These are phyloP conservation scores for Lactuca saligna DNA, from an alignment of 129 eudicot genomes.

Conservation along the genomic window DNA sequence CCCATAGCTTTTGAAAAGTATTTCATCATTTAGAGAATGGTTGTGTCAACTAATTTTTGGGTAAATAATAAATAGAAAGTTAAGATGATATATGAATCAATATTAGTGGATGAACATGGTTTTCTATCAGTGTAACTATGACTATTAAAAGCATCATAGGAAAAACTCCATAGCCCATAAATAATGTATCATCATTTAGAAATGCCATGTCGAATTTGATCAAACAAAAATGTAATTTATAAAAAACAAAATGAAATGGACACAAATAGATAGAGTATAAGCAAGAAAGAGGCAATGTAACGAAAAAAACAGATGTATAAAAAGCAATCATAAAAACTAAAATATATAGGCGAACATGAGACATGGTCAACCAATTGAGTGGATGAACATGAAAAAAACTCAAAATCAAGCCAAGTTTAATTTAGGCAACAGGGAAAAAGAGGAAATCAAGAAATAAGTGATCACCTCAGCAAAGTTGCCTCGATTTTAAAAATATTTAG, in stretches of 20 bases:
- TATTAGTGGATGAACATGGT: constrained; percentile 10
- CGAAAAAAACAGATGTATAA: no score
- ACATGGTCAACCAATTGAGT: constrained; percentile 16
- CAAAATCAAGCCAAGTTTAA: constrained; percentile 15
- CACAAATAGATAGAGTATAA: no score
- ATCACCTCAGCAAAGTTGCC: constrained; percentile 30
- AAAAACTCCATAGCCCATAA: constrained; percentile 44
- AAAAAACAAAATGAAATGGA: neutral
- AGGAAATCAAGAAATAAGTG: constrained; percentile 32
- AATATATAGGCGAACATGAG: constrained; percentile 18
- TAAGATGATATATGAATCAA: no score
- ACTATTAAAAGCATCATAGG: constrained; percentile 52
- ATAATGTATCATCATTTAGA: constrained; percentile 50
- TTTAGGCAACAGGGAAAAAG: constrained; percentile 48
- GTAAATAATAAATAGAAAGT: neutral
- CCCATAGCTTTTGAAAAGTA: constrained; percentile 44
- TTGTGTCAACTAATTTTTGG: neutral
- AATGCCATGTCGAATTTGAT: neutral
- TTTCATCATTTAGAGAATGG: constrained; percentile 37
- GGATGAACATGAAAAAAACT: constrained; percentile 4
- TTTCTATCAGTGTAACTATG: constrained; percentile 69
- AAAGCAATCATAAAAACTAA: neutral
- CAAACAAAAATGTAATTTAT: neutral
- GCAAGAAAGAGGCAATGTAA: no score
- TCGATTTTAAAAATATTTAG: neutral